These are phyloP conservation scores for Cornus florida DNA, from an alignment of 148 eudicot species.

Conservation along the genomic window DNA sequence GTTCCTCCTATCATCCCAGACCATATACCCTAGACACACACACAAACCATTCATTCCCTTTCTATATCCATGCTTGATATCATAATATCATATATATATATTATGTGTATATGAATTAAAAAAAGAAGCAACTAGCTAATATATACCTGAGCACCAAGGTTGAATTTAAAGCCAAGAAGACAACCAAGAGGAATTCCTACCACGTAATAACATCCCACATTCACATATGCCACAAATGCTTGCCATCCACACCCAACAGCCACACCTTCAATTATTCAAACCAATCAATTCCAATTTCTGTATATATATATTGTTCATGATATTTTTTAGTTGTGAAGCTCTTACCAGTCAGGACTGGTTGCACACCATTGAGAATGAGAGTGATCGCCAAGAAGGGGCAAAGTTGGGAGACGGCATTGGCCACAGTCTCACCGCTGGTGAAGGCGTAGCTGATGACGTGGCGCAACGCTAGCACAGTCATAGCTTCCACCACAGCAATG, in stretches of 20 bases:
- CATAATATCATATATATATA: too few species aligned
- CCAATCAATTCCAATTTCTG: too few species aligned
- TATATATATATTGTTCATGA: too few species aligned
- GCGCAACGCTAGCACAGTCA: slow-evolving; percentile 33
- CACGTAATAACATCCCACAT: slow-evolving; percentile 59
- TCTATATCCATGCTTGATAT: too few species aligned
- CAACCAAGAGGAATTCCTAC: slow-evolving; percentile 6
- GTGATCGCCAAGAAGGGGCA: slow-evolving; percentile 45
- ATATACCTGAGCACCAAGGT: not conserved
- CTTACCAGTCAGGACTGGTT: slow-evolving; percentile 68
- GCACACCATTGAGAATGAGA: slow-evolving; percentile 56
- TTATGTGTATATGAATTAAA: not conserved
- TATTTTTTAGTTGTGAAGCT: not conserved
- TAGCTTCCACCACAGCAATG: slow-evolving; percentile 38
- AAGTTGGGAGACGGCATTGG: slow-evolving; percentile 49
- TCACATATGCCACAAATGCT: slow-evolving; percentile 61
- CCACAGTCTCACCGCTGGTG: slow-evolving; percentile 51
- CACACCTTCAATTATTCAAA: slow-evolving; percentile 44
- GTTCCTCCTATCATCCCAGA: slow-evolving; percentile 90
- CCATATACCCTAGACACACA: slow-evolving; percentile 64
- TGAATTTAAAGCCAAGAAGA: not conserved
- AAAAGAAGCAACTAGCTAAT: not conserved
- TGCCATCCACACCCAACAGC: slow-evolving; percentile 81
- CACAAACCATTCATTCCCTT: not conserved
- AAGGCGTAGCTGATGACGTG: slow-evolving; percentile 54